phyloP scores from a whole-genome alignment of 2,329 filamentous ascomycete species.

The Reticulascus tulasneorum region DNA sequence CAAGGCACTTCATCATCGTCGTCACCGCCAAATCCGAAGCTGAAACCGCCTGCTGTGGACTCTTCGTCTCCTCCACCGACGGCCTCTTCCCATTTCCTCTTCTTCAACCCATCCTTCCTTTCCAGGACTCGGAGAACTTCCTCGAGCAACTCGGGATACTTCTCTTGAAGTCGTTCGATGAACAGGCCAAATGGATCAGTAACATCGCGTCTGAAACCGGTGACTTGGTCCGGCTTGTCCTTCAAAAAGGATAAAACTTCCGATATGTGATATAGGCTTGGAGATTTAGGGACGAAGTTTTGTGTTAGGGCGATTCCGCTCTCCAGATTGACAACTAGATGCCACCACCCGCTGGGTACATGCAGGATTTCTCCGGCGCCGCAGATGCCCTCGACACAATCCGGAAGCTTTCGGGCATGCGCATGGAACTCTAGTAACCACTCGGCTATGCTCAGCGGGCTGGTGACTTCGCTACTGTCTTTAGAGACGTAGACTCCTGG shows the following conservation, averaged over 20 bases:
- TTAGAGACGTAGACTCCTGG: conserved; percentile 87
- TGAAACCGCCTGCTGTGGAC: conserved; percentile 37
- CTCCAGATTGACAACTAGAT: conserved; percentile 87
- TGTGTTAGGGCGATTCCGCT: conserved; percentile 86
- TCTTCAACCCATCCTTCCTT: conserved; percentile 59
- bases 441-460: conserved; percentile 91
- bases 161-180: conserved; percentile 58
- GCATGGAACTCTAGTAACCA: conserved; percentile 89
- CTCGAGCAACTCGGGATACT: conserved; percentile 64
- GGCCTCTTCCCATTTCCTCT: conserved; percentile 82
- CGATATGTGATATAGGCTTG: conserved; percentile 52
- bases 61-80: conserved; percentile 47
- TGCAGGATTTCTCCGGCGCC: conserved; percentile 80
- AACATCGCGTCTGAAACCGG: conserved; percentile 73
- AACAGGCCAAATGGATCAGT: conserved; percentile 73
- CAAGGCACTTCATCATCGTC: conserved; percentile 33
- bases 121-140: conserved; percentile 63
- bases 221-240: conserved; percentile 80
- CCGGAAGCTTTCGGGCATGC: conserved; percentile 70
- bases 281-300: conserved; percentile 79
- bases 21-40: conserved; percentile 51
- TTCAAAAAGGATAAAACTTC: conserved; percentile 76
- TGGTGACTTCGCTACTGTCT: conserved; percentile 90
- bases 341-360: conserved; percentile 95
- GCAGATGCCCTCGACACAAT: conserved; percentile 84